Evolutionary conservation across 2,329 filamentous ascomycete genomes (phyloP), one percentile per base, ranked within the genome.

Genomic region (Botrytis galanthina): DNA sequence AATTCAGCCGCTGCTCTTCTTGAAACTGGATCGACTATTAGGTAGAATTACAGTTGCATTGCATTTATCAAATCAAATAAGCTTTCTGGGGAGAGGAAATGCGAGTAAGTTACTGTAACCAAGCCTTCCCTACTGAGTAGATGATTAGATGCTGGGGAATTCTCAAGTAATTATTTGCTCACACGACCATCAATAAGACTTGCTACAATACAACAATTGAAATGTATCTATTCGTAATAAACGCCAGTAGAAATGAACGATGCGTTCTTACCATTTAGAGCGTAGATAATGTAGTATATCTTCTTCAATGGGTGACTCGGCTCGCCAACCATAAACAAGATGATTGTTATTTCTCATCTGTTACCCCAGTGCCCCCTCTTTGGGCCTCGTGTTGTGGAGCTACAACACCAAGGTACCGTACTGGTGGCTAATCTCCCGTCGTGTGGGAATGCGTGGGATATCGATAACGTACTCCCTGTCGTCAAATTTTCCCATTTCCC

Each of bases 391-490:
- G 46, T 14, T 54, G 32, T 67, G 35, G 46, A 54, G 35, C 44
- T 57, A 70, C 51, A 60, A 59, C 18, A 35, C 46, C 48, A 32
- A 18, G 48, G 51, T 69, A 67, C 32, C 32, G 46, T 63, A 29
- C 61, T 39, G 39, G 26, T 39, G 62, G 62, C 62, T 61, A 44
- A 71, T 29, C 29, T 63, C 59, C 57, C 57, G 68, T 48, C 16
- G 57, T 63, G 44, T 63, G 44, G 35, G n/a, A 66, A 71, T 57
- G 44, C 60, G 14, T 39, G 32, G 20, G 44, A 37, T 54, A 66
- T 66, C 60, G n/a, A 54, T 44, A 57, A 67, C 48, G n/a, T 68
- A 60, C 10, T 42, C 44, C 44, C 32, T 37, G 63, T 57, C 68
- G 37, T 32, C 37, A 46, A 32, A 46, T n/a, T 39, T 59, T 59